A percentile compares a stretch with the other conserved stretches of the same genome.
Evolutionary conservation across 495 filamentous ascomycete genomes (phyloP).

Genomic region (Penicillium ucsense): DNA sequence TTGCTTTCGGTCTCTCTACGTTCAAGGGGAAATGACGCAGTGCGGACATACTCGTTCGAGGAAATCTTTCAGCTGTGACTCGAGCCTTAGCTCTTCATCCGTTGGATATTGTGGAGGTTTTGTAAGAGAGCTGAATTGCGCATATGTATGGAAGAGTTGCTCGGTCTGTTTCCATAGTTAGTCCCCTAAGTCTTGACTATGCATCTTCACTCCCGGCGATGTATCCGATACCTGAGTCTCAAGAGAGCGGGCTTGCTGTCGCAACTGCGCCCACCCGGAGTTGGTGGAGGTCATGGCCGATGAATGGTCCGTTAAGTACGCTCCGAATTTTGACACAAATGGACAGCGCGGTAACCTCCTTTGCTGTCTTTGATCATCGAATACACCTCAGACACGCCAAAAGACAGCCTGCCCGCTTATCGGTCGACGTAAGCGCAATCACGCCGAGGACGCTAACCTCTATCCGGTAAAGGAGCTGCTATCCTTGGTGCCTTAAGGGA

Average conservation of each 20-base stretch:
- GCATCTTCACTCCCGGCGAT: conserved; percentile 1
- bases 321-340: too few species aligned
- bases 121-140: conserved; percentile 77
- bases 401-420: conserved; percentile 3
- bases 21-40: conserved; percentile 1
- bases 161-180: conserved; percentile 56
- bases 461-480: not conserved
- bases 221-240: conserved; percentile 70
- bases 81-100: conserved; percentile 72
- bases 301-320: not conserved
- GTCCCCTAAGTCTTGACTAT: not conserved
- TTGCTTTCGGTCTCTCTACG: not conserved
- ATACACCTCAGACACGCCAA: conserved; percentile 7
- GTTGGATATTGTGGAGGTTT: conserved; percentile 74
- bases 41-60: conserved; percentile 44
- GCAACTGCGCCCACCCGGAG: conserved; percentile 89
- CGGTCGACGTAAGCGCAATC: conserved; percentile 10
- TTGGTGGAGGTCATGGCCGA: conserved; percentile 60
- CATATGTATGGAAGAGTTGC: conserved; percentile 86
- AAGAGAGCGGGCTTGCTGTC: conserved; percentile 81
- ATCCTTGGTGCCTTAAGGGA: conserved; percentile 1
- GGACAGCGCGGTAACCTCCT: too few species aligned
- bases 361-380: too few species aligned
- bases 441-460: conserved; percentile 4
- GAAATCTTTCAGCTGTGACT: conserved; percentile 75